Conservation (phyloP, 257 asterid genomes). For the Ballota nigra region DNA sequence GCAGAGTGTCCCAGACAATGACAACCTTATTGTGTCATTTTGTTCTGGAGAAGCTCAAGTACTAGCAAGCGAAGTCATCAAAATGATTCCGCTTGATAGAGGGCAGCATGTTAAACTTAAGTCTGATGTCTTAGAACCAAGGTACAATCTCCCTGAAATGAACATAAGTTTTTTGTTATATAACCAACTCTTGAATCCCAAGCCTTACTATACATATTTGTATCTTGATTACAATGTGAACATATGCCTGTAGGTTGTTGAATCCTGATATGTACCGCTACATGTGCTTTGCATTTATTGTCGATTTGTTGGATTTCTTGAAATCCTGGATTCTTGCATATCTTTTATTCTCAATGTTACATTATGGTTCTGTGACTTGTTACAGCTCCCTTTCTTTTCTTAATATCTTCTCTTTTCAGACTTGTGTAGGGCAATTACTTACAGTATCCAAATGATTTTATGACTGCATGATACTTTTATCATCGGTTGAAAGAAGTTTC, state of each 20-base stretch:
- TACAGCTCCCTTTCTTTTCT: background rate
- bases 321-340: constrained; percentile 8
- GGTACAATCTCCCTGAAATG: constrained; percentile 42
- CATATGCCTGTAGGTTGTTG: background rate
- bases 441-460: background rate
- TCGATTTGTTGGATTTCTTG: background rate
- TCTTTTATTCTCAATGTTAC: background rate
- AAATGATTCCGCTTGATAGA: constrained; percentile 93
- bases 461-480: background rate
- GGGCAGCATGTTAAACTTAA: constrained; percentile 97
- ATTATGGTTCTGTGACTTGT: background rate
- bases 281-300: background rate
- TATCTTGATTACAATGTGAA: background rate
- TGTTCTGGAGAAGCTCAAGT: constrained; percentile 78
- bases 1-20: constrained; percentile 77
- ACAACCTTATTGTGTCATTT: constrained; percentile 75
- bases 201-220: constrained; percentile 4
- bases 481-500: too few species aligned
- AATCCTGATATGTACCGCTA: background rate
- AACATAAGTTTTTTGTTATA: background rate
- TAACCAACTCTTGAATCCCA: background rate
- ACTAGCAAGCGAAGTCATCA: constrained; percentile 61
- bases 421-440: constrained; percentile 8
- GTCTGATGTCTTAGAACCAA: constrained; percentile 86
- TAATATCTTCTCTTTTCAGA: background rate